These are phyloP conservation scores for Ogataea paraovalis DNA, from an alignment of 805 yeast species.

Conservation along the genomic window DNA sequence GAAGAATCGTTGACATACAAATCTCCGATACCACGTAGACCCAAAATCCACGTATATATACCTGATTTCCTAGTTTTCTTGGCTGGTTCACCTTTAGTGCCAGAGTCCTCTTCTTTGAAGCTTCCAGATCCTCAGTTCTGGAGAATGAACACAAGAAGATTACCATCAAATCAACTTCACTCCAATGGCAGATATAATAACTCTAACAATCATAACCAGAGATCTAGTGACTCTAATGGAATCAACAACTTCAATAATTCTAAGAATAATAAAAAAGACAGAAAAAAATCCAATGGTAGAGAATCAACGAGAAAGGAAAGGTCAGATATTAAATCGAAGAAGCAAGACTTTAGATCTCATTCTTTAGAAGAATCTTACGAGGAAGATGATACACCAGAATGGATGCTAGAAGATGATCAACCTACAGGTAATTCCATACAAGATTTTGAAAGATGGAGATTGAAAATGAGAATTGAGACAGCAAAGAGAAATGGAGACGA, in stretches of 20 bases:
- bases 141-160: conserved; percentile 32
- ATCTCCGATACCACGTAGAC: background rate
- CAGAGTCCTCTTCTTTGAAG: conserved; percentile 28
- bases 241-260: conserved; percentile 12
- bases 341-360: conserved; percentile 5
- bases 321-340: conserved; percentile 3
- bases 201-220: background rate
- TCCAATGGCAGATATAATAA: conserved; percentile 5
- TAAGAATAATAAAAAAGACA: conserved; percentile 14
- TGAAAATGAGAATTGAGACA: conserved; percentile 48
- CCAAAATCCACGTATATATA: conserved; percentile 19
- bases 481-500: conserved; percentile 42
- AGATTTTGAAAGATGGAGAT: conserved; percentile 59
- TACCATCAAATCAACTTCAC: background rate
- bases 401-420: conserved; percentile 36
- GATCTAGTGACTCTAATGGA: conserved; percentile 7
- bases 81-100: conserved; percentile 34
- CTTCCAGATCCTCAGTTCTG: conserved; percentile 50
- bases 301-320: conserved; percentile 11
- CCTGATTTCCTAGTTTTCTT: conserved; percentile 32
- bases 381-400: conserved; percentile 35
- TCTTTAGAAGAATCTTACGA: conserved; percentile 23
- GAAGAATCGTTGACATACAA: background rate
- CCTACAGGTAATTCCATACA: conserved; percentile 48
- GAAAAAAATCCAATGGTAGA: conserved; percentile 15